A percentile compares a stretch with the other conserved stretches of the same genome.
Evolutionary conservation across 495 filamentous ascomycete species (phyloP).

Genomic region (Diplogelasinospora grovesii): DNA sequence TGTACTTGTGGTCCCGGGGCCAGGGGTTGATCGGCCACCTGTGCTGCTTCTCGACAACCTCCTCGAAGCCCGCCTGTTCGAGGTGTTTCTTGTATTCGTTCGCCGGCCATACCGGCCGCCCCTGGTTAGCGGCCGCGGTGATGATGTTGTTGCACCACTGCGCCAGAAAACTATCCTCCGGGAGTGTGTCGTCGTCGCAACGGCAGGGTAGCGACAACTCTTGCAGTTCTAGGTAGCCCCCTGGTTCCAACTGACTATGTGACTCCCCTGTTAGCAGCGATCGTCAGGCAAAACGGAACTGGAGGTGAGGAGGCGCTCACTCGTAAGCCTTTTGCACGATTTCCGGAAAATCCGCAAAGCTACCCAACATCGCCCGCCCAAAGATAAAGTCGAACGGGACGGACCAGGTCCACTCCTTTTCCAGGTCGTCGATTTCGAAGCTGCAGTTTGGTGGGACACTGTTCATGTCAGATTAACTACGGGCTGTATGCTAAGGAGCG

Average conservation of each 20-base stretch:
- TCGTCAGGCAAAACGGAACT: neutral
- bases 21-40: constrained; percentile 39
- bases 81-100: constrained; percentile 10
- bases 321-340: constrained; percentile 30
- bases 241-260: constrained; percentile 28
- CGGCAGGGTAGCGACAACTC: constrained; percentile 13
- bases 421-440: constrained; percentile 44
- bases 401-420: constrained; percentile 38
- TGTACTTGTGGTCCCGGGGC: constrained; percentile 40
- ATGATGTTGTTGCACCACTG: constrained; percentile 20
- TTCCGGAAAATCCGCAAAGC: constrained; percentile 32
- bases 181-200: constrained; percentile 21
- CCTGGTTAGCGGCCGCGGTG: constrained; percentile 21
- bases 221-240: constrained; percentile 29
- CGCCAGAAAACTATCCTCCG: constrained; percentile 14
- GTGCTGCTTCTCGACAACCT: constrained; percentile 16
- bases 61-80: constrained; percentile 21
- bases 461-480: too few relatives aligned
- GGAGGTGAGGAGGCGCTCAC: neutral
- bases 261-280: neutral
- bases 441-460: constrained; percentile 38
- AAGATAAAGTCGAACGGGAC: constrained; percentile 43
- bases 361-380: constrained; percentile 31
- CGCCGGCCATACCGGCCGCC: constrained; percentile 11
- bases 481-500: neutral